Evolutionary conservation across 352 stramenopile species (phyloP).

Genomic region (Phytophthora fragariae): DNA sequence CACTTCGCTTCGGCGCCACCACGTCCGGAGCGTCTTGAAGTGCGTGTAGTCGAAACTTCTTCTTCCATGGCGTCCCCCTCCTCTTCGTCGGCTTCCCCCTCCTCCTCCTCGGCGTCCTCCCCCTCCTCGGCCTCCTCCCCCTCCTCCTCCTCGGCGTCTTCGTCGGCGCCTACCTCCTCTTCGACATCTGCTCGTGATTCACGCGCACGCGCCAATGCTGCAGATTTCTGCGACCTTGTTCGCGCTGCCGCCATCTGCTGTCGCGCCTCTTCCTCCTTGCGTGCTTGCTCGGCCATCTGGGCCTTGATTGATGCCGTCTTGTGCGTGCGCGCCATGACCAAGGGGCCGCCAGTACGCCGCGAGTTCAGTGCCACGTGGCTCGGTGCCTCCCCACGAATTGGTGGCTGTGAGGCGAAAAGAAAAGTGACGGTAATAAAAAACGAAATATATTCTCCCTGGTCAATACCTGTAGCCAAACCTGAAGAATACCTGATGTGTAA

Average conservation of each 20-base stretch:
- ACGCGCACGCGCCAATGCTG: not conserved
- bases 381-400: not conserved
- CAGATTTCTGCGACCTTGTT: not conserved
- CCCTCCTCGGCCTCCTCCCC: not conserved
- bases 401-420: not conserved
- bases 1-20: no score
- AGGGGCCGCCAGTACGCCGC: not conserved
- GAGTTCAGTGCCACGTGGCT: not conserved
- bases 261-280: not conserved
- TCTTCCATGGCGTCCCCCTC: not conserved
- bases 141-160: no score
- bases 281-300: not conserved
- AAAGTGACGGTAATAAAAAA: slow-evolving; percentile 1
- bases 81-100: not conserved
- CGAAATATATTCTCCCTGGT: not conserved
- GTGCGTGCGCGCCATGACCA: not conserved
- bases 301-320: not conserved
- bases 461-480: not conserved
- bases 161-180: not conserved
- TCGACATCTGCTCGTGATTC: not conserved
- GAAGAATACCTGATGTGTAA: not conserved
- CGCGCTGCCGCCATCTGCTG: not conserved
- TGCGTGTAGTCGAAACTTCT: not conserved
- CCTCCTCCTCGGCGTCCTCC: not conserved
- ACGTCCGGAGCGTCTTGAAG: no score